Evolutionary conservation across 495 filamentous ascomycete genomes (phyloP).

Genomic region (Pseudotulostoma volvatum): DNA sequence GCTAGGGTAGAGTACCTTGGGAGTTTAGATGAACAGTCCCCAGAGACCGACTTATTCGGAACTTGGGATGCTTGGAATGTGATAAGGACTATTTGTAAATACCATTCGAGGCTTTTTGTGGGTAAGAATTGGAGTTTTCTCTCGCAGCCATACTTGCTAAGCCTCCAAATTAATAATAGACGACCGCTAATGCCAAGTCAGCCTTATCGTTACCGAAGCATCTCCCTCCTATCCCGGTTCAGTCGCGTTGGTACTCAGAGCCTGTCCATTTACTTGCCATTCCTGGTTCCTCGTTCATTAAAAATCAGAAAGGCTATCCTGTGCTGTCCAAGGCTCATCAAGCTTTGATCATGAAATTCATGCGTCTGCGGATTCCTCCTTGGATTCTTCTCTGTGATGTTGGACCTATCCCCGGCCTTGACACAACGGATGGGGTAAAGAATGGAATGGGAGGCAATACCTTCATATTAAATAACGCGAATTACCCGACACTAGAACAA

Average conservation of each 20-base stretch:
- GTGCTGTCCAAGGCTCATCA: conserved; percentile 73
- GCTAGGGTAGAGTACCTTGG: conserved; percentile 35
- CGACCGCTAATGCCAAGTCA: conserved; percentile 19
- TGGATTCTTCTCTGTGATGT: conserved; percentile 72
- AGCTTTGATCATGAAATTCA: conserved; percentile 59
- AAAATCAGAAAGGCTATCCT: conserved; percentile 65
- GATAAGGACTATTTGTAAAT: conserved; percentile 74
- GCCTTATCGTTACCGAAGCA: conserved; percentile 67
- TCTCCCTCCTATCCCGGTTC: conserved; percentile 54
- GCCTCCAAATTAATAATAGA: neutral
- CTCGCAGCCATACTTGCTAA: neutral
- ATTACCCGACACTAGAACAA: conserved; percentile 54
- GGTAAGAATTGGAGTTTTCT: conserved; percentile 42
- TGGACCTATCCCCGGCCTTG: conserved; percentile 44
- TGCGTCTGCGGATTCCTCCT: conserved; percentile 62
- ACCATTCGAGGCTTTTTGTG: conserved; percentile 63
- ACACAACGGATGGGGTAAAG: conserved; percentile 23
- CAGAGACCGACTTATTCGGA: conserved; percentile 47
- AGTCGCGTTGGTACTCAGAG: conserved; percentile 88
- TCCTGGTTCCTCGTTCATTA: conserved; percentile 47
- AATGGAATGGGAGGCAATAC: conserved; percentile 17
- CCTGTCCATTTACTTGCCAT: conserved; percentile 69
- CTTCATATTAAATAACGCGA: conserved; percentile 29
- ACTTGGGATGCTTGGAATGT: conserved; percentile 91
- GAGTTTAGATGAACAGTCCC: conserved; percentile 16